Evolutionary conservation across 2,329 filamentous ascomycete species (phyloP), one percentile per base, ranked within the genome.

Genomic region (Fusarium piperis): DNA sequence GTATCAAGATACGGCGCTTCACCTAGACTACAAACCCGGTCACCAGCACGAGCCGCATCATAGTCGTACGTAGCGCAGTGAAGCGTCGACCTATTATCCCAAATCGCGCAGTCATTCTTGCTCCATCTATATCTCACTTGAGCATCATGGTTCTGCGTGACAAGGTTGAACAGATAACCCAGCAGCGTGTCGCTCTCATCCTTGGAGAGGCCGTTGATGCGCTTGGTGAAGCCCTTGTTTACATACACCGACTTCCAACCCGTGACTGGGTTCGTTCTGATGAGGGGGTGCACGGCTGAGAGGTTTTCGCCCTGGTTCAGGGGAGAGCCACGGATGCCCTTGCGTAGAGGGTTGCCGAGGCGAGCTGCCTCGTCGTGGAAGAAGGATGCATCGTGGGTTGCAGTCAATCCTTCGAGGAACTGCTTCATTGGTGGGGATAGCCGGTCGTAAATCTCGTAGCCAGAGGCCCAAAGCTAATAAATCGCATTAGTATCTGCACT

Each of bases 41-140:
- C 81, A 5, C 83, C 83, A n/a, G 79, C 78, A 4, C 83, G 76
- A 2, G 81, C 81, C 8, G 81, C 82, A 6, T 73, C 82, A 13
- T 91, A 92, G 71, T 92, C 91, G 68, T 88, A 90, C 0, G 89
- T 92, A 0, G 89, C 89, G 38, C 85, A 83, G 67, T 86, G 84
- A 71, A 81, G 83, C 12, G 81, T 86, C 32, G 80, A 84, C 57
- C 85, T 79, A 74, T 92, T 92, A 75, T 93, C 90, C 91, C 91
- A 93, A 70, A 92, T 90, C 2, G 89, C 87, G 6, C 86, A 75
- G 71, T 89, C 86, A 62, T 88, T 87, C 74, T 84, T 80, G 59
- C 79, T 81, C 87, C 86, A 89, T 59, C 82, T 81, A 73, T 85
- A 88, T 5, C 88, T 81, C 10, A 89, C 86, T 73, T 89, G 87